A percentile compares a stretch with the other conserved stretches of the same genome.
phyloP scores from a whole-genome alignment of 352 stramenopile species.

The Albugo laibachii region DNA sequence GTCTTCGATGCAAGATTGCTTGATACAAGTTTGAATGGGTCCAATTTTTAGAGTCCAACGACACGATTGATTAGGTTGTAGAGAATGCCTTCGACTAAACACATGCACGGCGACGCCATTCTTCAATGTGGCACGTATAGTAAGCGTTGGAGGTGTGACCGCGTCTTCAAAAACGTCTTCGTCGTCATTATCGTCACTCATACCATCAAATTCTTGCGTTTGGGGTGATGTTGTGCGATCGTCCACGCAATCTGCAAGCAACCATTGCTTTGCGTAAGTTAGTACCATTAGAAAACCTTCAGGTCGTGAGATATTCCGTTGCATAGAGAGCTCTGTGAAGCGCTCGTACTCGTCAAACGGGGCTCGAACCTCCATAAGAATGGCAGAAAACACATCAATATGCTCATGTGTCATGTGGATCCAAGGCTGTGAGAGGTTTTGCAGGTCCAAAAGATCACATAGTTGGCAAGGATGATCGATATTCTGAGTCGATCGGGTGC shows the following conservation, averaged over 20 bases:
- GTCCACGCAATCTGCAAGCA: constrained; percentile 59
- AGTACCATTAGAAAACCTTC: constrained; percentile 73
- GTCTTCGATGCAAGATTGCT: constrained; percentile 72
- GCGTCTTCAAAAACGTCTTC: constrained; percentile 76
- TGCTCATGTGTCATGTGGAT: constrained; percentile 60
- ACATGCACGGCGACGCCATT: constrained; percentile 33
- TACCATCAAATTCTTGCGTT: constrained; percentile 2
- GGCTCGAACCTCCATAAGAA: constrained; percentile 71
- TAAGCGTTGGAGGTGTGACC: constrained; percentile 66
- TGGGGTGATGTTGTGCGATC: constrained; percentile 16
- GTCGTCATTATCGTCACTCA: constrained; percentile 45
- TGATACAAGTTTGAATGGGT: constrained; percentile 23
- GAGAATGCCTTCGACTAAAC: constrained; percentile 15
- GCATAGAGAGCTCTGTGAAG: constrained; percentile 27
- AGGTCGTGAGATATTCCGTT: constrained; percentile 48
- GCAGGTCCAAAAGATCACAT: constrained; percentile 7
- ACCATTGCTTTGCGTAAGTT: constrained; percentile 71
- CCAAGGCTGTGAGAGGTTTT: constrained; percentile 16
- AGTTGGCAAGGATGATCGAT: constrained; percentile 16
- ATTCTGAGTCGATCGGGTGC: constrained; percentile 5
- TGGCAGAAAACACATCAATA: constrained; percentile 70
- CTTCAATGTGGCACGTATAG: constrained; percentile 19
- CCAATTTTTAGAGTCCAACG: constrained; percentile 41
- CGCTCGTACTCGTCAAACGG: constrained; percentile 75
- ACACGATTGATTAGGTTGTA: constrained; percentile 3